These are phyloP conservation scores for Boletus tomentosulus DNA, from an alignment of 768 basidiomycete species.

Conservation along the genomic window DNA sequence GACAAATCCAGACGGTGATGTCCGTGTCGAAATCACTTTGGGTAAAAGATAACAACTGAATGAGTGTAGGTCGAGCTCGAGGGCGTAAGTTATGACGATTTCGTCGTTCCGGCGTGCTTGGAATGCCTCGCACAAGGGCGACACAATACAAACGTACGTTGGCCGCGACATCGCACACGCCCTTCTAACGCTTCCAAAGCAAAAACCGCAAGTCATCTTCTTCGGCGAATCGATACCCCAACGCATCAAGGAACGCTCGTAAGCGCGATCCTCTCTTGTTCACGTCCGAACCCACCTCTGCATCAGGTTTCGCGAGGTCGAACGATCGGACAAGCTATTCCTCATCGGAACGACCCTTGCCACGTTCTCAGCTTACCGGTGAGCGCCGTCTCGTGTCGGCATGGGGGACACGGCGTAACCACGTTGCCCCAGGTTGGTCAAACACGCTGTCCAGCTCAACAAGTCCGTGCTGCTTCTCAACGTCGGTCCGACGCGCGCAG, in stretches of 20 bases:
- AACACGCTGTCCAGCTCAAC: conserved; percentile 66
- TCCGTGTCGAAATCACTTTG: conserved; percentile 32
- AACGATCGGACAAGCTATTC: conserved; percentile 62
- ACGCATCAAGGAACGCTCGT: conserved; percentile 69
- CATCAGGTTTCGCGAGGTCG: conserved; percentile 53
- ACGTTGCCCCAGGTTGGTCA: conserved; percentile 55
- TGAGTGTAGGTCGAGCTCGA: conserved; percentile 67
- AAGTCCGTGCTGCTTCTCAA: conserved; percentile 85
- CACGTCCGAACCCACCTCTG: neutral
- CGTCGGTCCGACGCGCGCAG: conserved; percentile 85
- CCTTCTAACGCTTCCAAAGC: conserved; percentile 34
- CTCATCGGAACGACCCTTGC: conserved; percentile 89
- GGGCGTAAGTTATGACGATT: conserved; percentile 71
- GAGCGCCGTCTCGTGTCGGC: neutral
- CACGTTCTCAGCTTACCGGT: conserved; percentile 91
- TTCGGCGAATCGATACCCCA: conserved; percentile 85
- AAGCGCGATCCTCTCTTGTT: conserved; percentile 20
- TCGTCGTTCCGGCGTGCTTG: conserved; percentile 76
- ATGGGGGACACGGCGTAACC: neutral
- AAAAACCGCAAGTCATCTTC: conserved; percentile 81
- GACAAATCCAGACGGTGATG: conserved; percentile 94
- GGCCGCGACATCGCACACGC: neutral
- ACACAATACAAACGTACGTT: conserved; percentile 53
- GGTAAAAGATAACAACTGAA: neutral
- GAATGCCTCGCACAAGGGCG: conserved; percentile 58